These are phyloP conservation scores for Rhizophagus clarus DNA, from an alignment of 192 early-diverging fungal species.

Conservation along the genomic window DNA sequence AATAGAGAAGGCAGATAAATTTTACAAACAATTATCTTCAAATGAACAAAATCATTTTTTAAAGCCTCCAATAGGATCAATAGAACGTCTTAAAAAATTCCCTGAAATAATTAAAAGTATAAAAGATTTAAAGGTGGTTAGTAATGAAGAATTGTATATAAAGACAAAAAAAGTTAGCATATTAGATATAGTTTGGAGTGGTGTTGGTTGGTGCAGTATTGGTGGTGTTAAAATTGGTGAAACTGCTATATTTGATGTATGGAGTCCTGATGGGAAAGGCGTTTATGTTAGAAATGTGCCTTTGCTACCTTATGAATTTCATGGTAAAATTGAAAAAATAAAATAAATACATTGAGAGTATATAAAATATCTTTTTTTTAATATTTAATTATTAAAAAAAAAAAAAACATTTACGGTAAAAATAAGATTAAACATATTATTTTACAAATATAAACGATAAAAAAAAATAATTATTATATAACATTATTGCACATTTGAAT, in stretches of 20 bases:
- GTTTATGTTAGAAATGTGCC: slow-evolving; percentile 53
- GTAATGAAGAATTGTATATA: slow-evolving; percentile 44
- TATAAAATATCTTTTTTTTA: neutral
- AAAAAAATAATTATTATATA: no score
- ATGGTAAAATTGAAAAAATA: slow-evolving; percentile 31
- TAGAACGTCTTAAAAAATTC: slow-evolving; percentile 31
- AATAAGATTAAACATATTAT: no score
- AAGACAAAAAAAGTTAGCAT: slow-evolving; percentile 15
- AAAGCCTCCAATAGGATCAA: slow-evolving; percentile 47
- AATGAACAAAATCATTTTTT: slow-evolving; percentile 40
- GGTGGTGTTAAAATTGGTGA: slow-evolving; percentile 55
- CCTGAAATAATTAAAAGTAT: slow-evolving; percentile 45
- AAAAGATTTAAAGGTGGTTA: slow-evolving; percentile 44
- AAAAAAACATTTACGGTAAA: no score
- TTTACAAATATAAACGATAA: no score
- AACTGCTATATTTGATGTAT: slow-evolving; percentile 50
- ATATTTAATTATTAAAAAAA: neutral
- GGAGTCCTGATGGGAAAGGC: slow-evolving; percentile 52
- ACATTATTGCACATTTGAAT: no score
- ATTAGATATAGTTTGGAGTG: slow-evolving; percentile 60
- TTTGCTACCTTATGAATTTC: slow-evolving; percentile 68
- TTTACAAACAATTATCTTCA: slow-evolving; percentile 39
- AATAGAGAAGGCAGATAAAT: slow-evolving; percentile 47
- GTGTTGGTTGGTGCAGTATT: slow-evolving; percentile 67
- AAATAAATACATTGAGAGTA: neutral